Base-by-base conservation (phyloP, 306 rosid genomes). In the Fragaria ananassa region DNA sequence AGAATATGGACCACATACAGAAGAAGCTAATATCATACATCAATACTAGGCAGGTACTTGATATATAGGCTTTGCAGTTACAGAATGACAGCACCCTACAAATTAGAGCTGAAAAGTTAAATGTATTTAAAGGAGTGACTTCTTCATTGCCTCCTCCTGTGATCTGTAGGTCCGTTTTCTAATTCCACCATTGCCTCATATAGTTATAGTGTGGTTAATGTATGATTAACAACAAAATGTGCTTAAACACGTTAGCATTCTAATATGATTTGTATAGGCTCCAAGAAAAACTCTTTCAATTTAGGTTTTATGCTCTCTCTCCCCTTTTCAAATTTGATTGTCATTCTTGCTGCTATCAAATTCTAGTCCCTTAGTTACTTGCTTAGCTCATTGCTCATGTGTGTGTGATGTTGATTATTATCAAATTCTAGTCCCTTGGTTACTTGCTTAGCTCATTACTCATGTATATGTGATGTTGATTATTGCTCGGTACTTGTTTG, bases 11-110 rank as follows among this genome's bases (percentile, higher is more conserved):
- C 46, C 63, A 18, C 19, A 29, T 71, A 3, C 13, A 31, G 3
- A 49, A 70, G 6, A 31, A 49, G 60, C 27, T 18, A 71, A 19
- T 71, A 51, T 71, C 75, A 71, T 50, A 70, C 8, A 54, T 54
- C 34, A 70, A 29, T 54, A 54, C 27, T 11, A 51, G 75, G 75
- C 50, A 9, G 58, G 58, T 35, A 70, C 60, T 13, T 25, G 18
- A 14, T 21, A 35, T 1, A 15, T 25, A 27, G 42, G 4, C 23
- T 15, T 15, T 25, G 2, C 31, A 71, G 49, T 50, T 71, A 71
- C 29, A 8, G 50, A 56, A 15, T 23, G 34, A 54, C 29, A 57
- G 31, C 23, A 54, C 31, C 18, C 31, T 19, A 31, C 60, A 71
- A 53, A 54, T 34, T 71, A 19, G 5, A 50, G 11, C 49, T 10